These are phyloP conservation scores for Nannochloris sp. DNA, from an alignment of 139 green algal species.

Conservation along the genomic window DNA sequence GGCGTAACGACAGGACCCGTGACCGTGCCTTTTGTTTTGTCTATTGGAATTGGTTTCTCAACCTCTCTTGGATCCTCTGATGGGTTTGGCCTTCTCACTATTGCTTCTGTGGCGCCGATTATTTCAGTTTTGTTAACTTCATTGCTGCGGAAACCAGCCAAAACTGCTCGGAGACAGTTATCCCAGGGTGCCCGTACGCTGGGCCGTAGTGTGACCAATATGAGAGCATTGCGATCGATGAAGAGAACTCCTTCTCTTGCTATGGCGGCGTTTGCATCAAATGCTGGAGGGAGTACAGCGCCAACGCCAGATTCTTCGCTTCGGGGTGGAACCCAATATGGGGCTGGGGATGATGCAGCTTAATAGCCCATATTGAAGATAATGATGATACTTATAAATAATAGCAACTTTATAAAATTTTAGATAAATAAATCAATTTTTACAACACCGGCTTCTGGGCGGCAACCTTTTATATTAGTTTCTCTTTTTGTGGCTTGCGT, in stretches of 20 bases:
- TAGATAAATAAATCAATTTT: too few relatives aligned
- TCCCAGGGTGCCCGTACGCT: slow-evolving; percentile 2
- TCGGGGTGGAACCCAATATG: neutral
- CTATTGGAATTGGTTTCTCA: slow-evolving; percentile 27
- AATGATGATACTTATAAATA: too few relatives aligned
- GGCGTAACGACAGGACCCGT: slow-evolving; percentile 16
- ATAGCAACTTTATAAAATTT: too few relatives aligned
- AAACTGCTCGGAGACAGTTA: slow-evolving; percentile 5
- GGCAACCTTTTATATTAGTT: too few relatives aligned
- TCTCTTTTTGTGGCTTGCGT: too few relatives aligned
- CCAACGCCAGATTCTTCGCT: neutral
- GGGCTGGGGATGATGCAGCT: too few relatives aligned
- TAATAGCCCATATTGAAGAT: too few relatives aligned
- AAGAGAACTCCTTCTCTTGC: slow-evolving; percentile 8
- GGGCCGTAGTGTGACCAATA: neutral
- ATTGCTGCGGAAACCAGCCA: slow-evolving; percentile 15
- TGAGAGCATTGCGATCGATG: neutral
- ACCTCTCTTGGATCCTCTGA: slow-evolving; percentile 19
- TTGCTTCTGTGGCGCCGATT: slow-evolving; percentile 17
- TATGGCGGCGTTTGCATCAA: slow-evolving; percentile 4
- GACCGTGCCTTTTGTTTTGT: slow-evolving; percentile 32
- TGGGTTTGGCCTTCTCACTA: slow-evolving; percentile 29
- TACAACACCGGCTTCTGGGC: too few relatives aligned
- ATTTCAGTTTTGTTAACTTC: slow-evolving; percentile 12
- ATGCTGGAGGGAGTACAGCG: neutral